Evolutionary conservation across 2,329 filamentous ascomycete species (phyloP).

Genomic region (Venturiaceae sp.): DNA sequence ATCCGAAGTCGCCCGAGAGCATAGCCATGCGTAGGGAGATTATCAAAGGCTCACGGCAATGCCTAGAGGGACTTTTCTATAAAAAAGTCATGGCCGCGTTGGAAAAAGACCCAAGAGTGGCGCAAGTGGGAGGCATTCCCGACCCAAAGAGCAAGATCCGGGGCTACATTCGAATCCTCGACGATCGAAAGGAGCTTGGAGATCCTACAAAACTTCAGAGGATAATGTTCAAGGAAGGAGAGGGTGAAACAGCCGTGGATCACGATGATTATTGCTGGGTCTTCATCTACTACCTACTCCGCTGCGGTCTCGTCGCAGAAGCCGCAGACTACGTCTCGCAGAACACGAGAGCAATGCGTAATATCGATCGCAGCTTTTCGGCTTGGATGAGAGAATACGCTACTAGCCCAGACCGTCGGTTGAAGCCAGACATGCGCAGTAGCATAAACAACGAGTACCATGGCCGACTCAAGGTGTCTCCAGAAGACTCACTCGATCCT

Average conservation of each 20-base stretch:
- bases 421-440: conserved; percentile 71
- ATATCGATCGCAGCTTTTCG: conserved; percentile 82
- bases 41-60: conserved; percentile 66
- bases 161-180: conserved; percentile 78
- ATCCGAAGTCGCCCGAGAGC: conserved; percentile 52
- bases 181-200: conserved; percentile 72
- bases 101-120: conserved; percentile 75
- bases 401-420: conserved; percentile 62
- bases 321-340: conserved; percentile 78
- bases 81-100: conserved; percentile 68
- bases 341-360: conserved; percentile 72
- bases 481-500: conserved; percentile 77
- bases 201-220: conserved; percentile 42
- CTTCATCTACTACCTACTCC: conserved; percentile 81
- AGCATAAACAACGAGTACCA: conserved; percentile 86
- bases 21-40: conserved; percentile 68
- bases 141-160: conserved; percentile 84
- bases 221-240: conserved; percentile 38
- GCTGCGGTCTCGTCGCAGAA: conserved; percentile 74
- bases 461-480: conserved; percentile 68
- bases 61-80: conserved; percentile 69
- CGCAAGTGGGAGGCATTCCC: conserved; percentile 80
- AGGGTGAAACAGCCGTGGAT: no score
- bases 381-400: conserved; percentile 82
- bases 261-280: conserved; percentile 79